Percentiles rank a stretch among this genome's conserved stretches.
Evolutionary conservation across 2,329 filamentous ascomycete species (phyloP).

Genomic region (Dactylellina drechsleri): DNA sequence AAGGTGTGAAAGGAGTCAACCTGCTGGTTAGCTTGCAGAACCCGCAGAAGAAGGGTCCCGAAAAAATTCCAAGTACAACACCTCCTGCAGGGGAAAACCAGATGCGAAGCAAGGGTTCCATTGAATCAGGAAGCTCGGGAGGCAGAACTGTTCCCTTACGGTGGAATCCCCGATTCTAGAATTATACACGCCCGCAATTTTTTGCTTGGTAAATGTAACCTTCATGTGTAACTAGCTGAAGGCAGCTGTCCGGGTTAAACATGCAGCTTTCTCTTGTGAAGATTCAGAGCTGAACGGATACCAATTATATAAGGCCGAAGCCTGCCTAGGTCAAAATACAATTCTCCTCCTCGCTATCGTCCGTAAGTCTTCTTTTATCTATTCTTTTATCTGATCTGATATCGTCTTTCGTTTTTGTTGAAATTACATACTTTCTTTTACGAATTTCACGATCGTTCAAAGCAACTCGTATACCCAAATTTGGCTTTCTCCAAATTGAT

Average conservation of each 20-base stretch:
- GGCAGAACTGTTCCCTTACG: no score
- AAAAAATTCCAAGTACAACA: conserved; percentile 1
- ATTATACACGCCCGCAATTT: no score
- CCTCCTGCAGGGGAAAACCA: background rate
- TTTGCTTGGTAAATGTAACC: background rate
- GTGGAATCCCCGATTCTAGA: no score
- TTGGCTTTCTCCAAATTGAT: background rate
- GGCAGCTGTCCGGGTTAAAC: background rate
- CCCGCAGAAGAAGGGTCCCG: background rate
- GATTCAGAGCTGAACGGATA: no score
- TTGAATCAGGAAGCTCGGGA: no score
- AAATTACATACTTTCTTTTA: no score
- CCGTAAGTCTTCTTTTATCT: no score
- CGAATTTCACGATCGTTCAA: background rate
- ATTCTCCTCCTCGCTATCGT: no score
- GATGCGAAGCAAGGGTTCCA: background rate
- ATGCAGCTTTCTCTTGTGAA: background rate
- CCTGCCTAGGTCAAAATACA: no score
- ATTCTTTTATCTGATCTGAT: no score
- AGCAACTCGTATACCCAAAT: background rate
- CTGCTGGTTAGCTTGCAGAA: no score
- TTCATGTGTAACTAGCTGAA: background rate
- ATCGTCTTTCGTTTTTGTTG: background rate
- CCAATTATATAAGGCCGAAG: no score
- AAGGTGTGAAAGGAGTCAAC: background rate